Evolutionary conservation across 768 basidiomycete species (phyloP).

Genomic region (Tulasnella sp.): DNA sequence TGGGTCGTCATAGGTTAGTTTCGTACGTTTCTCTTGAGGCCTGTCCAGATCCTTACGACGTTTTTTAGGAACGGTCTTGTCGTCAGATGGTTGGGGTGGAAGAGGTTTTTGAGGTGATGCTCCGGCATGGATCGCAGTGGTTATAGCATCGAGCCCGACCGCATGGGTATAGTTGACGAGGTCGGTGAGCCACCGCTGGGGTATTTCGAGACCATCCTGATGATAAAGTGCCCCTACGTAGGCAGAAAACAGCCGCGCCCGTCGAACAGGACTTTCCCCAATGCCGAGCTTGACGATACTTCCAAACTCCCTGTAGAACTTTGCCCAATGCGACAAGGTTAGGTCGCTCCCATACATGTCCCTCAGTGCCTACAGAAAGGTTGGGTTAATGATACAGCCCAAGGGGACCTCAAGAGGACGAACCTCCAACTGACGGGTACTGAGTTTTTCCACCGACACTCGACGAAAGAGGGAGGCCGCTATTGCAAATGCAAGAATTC

Average conservation of each 20-base stretch:
- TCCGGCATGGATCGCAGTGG: too few species aligned
- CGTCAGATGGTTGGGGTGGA: too few species aligned
- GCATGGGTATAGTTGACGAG: not conserved
- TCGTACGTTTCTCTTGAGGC: too few species aligned
- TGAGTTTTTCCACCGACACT: not conserved
- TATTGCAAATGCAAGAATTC: not conserved
- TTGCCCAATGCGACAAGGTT: not conserved
- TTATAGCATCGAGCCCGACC: too few species aligned
- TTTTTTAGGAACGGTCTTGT: too few species aligned
- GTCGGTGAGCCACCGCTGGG: not conserved
- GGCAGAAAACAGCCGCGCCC: not conserved
- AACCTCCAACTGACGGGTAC: not conserved
- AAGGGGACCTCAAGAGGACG: too few species aligned
- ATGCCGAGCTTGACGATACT: not conserved
- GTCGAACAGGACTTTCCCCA: not conserved
- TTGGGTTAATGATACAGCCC: too few species aligned
- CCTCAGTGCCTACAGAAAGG: not conserved
- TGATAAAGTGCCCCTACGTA: constrained; percentile 8
- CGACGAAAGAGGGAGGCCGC: not conserved
- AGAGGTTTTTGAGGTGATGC: too few species aligned
- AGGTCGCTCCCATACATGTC: not conserved
- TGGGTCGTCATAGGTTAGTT: too few species aligned
- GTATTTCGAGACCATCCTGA: not conserved
- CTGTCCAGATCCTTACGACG: too few species aligned
- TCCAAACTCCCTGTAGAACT: not conserved